A percentile compares a stretch with the other conserved stretches of the same genome.
Evolutionary conservation across 441 rosid genomes (phyloP).

Genomic region (Croton setiger): DNA sequence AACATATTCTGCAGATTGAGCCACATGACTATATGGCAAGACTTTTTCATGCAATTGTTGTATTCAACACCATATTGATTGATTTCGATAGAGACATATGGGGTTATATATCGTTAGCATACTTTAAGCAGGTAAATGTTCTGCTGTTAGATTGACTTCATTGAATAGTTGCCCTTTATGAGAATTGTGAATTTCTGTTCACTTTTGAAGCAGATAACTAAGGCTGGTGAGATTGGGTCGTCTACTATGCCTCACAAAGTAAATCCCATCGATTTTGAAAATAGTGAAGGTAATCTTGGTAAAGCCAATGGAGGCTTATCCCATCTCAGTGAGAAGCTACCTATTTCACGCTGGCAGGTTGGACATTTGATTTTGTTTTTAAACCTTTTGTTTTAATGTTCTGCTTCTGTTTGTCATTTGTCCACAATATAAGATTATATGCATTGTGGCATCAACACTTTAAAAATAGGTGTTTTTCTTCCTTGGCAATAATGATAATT

Average conservation of each 20-base stretch:
- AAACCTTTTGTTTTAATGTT: background rate
- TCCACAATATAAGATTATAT: background rate
- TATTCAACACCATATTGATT: slow-evolving; percentile 76
- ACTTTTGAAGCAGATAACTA: slow-evolving; percentile 62
- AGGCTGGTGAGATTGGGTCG: slow-evolving; percentile 93
- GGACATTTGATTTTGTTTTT: slow-evolving; percentile 7
- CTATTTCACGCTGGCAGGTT: slow-evolving; percentile 94
- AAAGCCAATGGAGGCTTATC: slow-evolving; percentile 77
- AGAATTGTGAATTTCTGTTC: slow-evolving; percentile 1
- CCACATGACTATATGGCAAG: slow-evolving; percentile 94
- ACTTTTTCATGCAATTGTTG: slow-evolving; percentile 61
- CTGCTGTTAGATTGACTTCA: slow-evolving; percentile 5
- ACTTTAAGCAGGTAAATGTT: slow-evolving; percentile 75
- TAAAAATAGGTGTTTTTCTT: background rate
- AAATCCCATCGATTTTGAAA: slow-evolving; percentile 92
- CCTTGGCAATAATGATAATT: slow-evolving; percentile 5
- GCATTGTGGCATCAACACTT: background rate
- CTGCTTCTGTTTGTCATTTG: background rate
- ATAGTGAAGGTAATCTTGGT: slow-evolving; percentile 95
- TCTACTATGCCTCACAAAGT: slow-evolving; percentile 99
- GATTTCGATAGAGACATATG: slow-evolving; percentile 89
- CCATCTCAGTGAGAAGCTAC: slow-evolving; percentile 72
- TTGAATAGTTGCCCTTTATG: background rate
- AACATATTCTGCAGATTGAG: slow-evolving; percentile 64
- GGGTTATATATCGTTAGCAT: slow-evolving; percentile 84